Evolutionary conservation across 768 basidiomycete species (phyloP).

Genomic region (Rhodotorula paludigena): DNA sequence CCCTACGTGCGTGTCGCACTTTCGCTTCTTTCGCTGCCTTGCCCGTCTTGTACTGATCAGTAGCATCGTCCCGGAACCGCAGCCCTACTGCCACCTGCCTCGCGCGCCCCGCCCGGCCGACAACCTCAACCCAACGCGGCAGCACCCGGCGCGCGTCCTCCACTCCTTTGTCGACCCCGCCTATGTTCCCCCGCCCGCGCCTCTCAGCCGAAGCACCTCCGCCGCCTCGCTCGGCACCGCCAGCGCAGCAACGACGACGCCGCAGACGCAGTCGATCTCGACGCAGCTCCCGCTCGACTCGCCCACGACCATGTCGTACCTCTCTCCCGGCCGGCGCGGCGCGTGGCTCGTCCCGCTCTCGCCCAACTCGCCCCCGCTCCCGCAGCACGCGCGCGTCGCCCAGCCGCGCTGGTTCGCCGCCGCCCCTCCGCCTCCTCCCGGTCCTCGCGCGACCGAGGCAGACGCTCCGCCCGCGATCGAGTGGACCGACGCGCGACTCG

Average conservation of each 20-base stretch:
- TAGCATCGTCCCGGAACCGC: not conserved
- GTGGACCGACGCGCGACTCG: conserved; percentile 24
- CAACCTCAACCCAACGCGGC: not conserved
- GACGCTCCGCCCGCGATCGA: conserved; percentile 2
- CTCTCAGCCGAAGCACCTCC: no score
- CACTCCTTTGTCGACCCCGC: conserved; percentile 21
- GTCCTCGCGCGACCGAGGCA: no score
- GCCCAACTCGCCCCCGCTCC: not conserved
- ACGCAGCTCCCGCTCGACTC: not conserved
- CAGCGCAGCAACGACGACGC: not conserved
- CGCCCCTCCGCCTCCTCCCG: not conserved
- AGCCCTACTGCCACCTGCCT: conserved; percentile 10
- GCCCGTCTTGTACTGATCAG: not conserved
- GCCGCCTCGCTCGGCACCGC: not conserved
- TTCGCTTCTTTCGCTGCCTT: no score
- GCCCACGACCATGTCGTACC: not conserved
- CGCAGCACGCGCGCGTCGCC: not conserved
- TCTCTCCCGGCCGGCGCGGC: conserved; percentile 19
- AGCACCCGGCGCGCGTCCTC: not conserved
- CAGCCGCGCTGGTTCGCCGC: not conserved
- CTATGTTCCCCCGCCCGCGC: not conserved
- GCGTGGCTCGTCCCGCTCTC: conserved; percentile 30
- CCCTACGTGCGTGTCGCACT: conserved; percentile 10
- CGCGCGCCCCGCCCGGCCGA: not conserved
- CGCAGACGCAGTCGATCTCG: no score